phyloP scores from a whole-genome alignment of 2,329 filamentous ascomycete species.

The Corniculantispora saksenae region DNA sequence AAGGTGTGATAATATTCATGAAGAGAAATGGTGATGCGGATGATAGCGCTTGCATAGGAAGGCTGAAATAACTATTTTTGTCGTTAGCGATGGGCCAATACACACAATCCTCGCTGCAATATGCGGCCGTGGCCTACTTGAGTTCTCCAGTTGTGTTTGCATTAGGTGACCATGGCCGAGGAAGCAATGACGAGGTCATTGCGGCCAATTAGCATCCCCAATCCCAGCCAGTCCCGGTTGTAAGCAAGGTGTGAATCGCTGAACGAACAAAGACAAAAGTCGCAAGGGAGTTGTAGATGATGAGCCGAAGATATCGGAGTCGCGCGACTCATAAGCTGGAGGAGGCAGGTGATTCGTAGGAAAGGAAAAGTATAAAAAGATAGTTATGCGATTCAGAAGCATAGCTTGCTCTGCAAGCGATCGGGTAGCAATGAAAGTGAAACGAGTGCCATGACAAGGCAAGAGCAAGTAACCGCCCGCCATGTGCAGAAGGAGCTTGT shows the following conservation, averaged over 20 bases:
- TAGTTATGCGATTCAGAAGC: background rate
- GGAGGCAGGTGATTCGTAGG: background rate
- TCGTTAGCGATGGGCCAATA: background rate
- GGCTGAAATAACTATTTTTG: conserved; percentile 34
- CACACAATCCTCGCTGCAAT: no score
- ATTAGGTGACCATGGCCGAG: conserved; percentile 16
- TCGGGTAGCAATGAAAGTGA: background rate
- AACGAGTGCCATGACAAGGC: background rate
- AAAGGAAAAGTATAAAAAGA: background rate
- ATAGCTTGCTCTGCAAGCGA: background rate
- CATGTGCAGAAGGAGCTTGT: background rate
- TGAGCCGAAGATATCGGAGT: background rate
- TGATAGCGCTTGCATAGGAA: conserved; percentile 25
- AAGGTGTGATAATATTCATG: conserved; percentile 20
- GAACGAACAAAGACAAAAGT: background rate
- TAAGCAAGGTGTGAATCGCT: background rate
- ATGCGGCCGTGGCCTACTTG: conserved; percentile 12
- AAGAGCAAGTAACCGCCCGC: background rate
- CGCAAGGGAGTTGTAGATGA: background rate
- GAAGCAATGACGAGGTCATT: conserved; percentile 14
- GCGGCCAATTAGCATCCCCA: background rate
- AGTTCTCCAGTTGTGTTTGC: conserved; percentile 1
- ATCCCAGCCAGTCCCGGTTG: background rate
- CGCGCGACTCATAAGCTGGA: background rate
- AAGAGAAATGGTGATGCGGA: conserved; percentile 23